phyloP scores from a whole-genome alignment of 306 rosid species.

The Rosa lucieae region DNA sequence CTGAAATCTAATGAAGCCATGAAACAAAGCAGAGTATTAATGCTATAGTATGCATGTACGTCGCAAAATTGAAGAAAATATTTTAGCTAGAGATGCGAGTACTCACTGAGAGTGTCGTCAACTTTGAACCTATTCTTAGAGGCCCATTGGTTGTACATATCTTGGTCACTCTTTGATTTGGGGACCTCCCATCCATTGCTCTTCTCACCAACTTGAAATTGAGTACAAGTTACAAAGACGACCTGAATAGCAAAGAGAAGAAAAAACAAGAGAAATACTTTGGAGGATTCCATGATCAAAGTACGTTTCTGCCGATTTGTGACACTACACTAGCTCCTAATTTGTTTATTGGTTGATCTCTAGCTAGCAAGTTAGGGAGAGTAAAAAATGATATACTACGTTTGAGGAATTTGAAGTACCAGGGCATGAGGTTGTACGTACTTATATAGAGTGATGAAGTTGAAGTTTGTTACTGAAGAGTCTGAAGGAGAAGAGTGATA shows the following conservation, averaged over 20 bases:
- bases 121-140: constrained; percentile 65
- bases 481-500: constrained; percentile 12
- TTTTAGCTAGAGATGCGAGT: background rate
- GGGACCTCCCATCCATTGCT: constrained; percentile 68
- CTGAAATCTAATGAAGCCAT: constrained; percentile 43
- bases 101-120: constrained; percentile 70
- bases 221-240: constrained; percentile 31
- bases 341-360: background rate
- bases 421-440: background rate
- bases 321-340: background rate
- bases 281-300: constrained; percentile 3
- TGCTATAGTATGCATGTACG: too few relatives aligned
- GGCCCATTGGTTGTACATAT: constrained; percentile 66
- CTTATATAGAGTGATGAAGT: constrained; percentile 34
- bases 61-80: background rate
- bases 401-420: too few relatives aligned
- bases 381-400: background rate
- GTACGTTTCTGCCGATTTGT: too few relatives aligned
- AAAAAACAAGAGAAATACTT: constrained; percentile 30
- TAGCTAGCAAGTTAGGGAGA: background rate
- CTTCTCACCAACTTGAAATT: constrained; percentile 60
- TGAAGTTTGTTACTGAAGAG: constrained; percentile 31
- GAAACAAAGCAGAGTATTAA: background rate
- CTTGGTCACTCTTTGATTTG: constrained; percentile 26
- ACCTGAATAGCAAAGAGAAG: constrained; percentile 22